Evolutionary conservation across 75 land plant genomes (phyloP).

Genomic region (Pinus albicaulis): DNA sequence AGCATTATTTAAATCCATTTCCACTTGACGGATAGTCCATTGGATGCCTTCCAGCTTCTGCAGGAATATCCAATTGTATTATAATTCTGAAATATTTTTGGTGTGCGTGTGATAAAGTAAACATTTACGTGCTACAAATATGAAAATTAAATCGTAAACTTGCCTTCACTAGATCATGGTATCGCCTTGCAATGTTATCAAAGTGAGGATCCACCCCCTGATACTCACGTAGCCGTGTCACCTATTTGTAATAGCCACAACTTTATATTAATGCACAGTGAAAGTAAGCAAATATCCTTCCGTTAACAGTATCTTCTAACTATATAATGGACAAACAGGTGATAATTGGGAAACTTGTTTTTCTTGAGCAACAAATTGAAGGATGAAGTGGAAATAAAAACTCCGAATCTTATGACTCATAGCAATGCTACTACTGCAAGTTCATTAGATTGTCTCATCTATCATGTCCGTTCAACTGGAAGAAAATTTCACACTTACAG

Average conservation of each 20-base stretch:
- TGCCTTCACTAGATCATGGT: conserved; percentile 89
- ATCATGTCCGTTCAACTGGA: neutral
- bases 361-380: neutral
- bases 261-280: conserved; percentile 2
- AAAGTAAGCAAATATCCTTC: neutral
- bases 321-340: neutral
- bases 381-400: neutral
- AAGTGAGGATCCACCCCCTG: conserved; percentile 99
- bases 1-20: conserved; percentile 87
- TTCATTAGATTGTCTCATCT: neutral
- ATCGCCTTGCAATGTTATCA: conserved; percentile 91
- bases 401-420: neutral
- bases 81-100: neutral
- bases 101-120: no score
- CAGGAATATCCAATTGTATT: neutral
- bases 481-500: conserved; percentile 40
- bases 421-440: neutral
- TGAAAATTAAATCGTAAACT: neutral
- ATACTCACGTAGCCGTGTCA: conserved; percentile 91
- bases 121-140: neutral
- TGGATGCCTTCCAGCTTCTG: conserved; percentile 96
- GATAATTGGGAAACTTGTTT: neutral
- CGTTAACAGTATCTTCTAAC: neutral
- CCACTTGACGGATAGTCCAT: conserved; percentile 97
- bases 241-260: conserved; percentile 31